These are phyloP conservation scores for Nicotiana benthamiana DNA, from an alignment of 257 asterid genomes.

Conservation along the genomic window DNA sequence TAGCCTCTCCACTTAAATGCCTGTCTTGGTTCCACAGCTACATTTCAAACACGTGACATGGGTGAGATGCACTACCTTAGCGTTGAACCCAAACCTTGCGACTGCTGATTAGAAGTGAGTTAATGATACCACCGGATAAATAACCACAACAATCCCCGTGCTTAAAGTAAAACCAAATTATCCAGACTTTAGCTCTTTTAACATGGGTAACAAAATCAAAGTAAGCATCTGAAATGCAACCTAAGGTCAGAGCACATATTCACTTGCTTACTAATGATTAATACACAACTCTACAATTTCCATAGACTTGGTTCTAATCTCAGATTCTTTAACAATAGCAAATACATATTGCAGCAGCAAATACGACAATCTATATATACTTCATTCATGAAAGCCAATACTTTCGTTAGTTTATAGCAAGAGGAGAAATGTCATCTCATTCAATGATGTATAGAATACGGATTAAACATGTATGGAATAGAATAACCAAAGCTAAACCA, in stretches of 20 bases:
- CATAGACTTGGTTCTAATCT: too few species aligned
- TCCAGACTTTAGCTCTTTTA: too few species aligned
- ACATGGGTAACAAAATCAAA: too few species aligned
- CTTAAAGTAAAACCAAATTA: neutral
- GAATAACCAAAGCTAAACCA: neutral
- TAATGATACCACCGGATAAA: neutral
- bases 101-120: neutral
- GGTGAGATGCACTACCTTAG: neutral
- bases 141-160: neutral
- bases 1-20: too few species aligned
- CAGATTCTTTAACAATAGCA: too few species aligned
- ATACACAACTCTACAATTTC: too few species aligned
- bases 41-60: neutral
- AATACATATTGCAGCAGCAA: too few species aligned
- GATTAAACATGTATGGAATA: neutral
- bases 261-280: neutral
- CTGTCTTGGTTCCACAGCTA: neutral
- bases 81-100: neutral
- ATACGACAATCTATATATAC: neutral
- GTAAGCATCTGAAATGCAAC: neutral
- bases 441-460: neutral
- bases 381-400: neutral
- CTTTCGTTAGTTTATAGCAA: neutral
- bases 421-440: neutral
- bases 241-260: neutral